phyloP scores from a whole-genome alignment of 1,284 basidiomycete species.

The Cutaneotrichosporon arboriforme region DNA sequence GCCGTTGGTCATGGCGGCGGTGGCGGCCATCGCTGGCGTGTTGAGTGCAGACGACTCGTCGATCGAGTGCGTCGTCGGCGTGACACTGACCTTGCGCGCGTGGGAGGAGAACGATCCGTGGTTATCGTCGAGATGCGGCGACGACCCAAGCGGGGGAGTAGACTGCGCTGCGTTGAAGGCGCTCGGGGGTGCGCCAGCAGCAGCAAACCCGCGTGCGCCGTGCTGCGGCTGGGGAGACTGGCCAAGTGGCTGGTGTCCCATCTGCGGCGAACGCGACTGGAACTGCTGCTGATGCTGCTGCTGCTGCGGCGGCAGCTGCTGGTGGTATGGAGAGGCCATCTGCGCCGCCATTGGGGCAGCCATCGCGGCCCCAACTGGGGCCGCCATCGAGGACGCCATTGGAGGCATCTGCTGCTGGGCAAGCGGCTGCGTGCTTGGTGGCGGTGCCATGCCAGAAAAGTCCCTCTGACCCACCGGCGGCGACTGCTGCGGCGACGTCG shows the following conservation, averaged over 20 bases:
- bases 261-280: background rate
- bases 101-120: conserved; percentile 23
- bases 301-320: background rate
- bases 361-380: no score
- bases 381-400: no score
- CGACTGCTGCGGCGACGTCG: background rate
- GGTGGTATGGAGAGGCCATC: no score
- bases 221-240: background rate
- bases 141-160: background rate
- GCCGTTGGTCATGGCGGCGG: background rate
- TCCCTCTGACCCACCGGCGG: no score
- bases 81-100: conserved; percentile 34
- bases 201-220: background rate
- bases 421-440: background rate
- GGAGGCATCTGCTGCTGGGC: background rate
- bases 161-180: background rate
- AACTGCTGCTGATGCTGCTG: background rate
- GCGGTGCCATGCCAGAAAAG: background rate
- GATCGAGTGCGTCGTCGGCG: conserved; percentile 20
- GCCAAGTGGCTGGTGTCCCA: background rate
- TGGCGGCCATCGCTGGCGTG: background rate
- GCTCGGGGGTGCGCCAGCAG: background rate
- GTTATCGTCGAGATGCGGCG: conserved; percentile 15
- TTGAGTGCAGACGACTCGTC: conserved; percentile 14
- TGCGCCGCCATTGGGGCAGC: no score